Evolutionary conservation across 2,329 filamentous ascomycete species (phyloP), one percentile per base, ranked within the genome.

Genomic region (Colletotrichum aenigma): DNA sequence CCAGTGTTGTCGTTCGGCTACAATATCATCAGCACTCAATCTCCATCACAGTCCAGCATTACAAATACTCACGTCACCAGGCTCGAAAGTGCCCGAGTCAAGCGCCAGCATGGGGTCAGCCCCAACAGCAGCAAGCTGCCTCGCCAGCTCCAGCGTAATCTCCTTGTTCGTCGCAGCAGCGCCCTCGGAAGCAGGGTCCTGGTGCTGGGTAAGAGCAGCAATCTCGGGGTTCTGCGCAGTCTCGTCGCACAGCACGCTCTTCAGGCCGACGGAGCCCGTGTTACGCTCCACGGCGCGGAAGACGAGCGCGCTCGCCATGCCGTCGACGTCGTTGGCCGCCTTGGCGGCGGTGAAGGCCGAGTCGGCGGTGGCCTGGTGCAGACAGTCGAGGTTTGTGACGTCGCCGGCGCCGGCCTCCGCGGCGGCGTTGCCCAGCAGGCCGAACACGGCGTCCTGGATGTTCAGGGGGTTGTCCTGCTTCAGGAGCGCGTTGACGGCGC

Each of bases 141-240:
- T 84, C 21, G 92, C 92, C 5, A 93, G 85, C 60, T 87, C 88
- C 8, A 93, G 85, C 62, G 90, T 88, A 78, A 93, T 90, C 43
- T 86, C 85, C 85, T 93, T 93, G 87, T 94, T 94, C 64, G 86
- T 84, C 2, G 82, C 88, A 16, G 88, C 87, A 15, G 92, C 90
- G 56, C 88, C 88, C 4, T 87, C 81, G 1, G 90, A 90, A 24
- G 92, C 93, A 32, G 93, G 91, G 81, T 94, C 93, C 84, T 94
- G 92, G 83, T 94, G 92, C 83, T 93, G 91, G 70, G 87, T 84
- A 75, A 94, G 82, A 58, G 91, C 91, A 32, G 87, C 89, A 79
- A 94, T 93, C 85, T 94, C 92, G 4, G 92, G 88, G 84, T 94
- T 94, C 74, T 87, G 86, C 18, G 92, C 90, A 55, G 83, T 86